Conservation (phyloP, 441 rosid species). For the Manihot esculenta region DNA sequence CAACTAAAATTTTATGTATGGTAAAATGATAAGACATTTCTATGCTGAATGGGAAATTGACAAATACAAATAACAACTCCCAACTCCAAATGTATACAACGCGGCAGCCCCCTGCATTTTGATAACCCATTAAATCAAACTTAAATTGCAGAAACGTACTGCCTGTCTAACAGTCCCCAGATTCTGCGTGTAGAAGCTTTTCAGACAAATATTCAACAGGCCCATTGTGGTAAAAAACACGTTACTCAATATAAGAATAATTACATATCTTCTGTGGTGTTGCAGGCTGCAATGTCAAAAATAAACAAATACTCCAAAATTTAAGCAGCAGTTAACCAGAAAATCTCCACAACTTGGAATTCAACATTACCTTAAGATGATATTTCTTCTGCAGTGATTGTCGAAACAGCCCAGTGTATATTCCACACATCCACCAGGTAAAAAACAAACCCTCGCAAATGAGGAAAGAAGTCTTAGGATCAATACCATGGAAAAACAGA, state of each 20-base stretch:
- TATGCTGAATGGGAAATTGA: no score
- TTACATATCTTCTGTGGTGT: neutral
- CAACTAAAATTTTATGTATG: no score
- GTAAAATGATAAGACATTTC: no score
- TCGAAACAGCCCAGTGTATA: conserved; percentile 75
- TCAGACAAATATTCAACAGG: neutral
- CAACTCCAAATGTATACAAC: no score
- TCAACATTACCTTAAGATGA: conserved; percentile 68
- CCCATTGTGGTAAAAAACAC: neutral
- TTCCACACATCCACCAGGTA: conserved; percentile 91
- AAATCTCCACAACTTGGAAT: neutral
- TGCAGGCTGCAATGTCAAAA: neutral
- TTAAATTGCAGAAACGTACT: no score
- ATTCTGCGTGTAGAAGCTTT: neutral
- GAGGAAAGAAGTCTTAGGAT: conserved; percentile 71
- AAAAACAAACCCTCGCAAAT: conserved; percentile 72
- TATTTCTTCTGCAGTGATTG: conserved; percentile 77
- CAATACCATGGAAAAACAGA: conserved; percentile 64
- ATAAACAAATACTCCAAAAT: neutral
- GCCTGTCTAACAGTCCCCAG: neutral
- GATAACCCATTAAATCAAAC: no score
- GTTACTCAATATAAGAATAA: neutral
- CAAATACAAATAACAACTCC: no score
- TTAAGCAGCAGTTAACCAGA: neutral
- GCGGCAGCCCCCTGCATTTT: no score